phyloP scores from a whole-genome alignment of 371 early-diverging fungal genomes.

The Syncephalis plumigaleata region DNA sequence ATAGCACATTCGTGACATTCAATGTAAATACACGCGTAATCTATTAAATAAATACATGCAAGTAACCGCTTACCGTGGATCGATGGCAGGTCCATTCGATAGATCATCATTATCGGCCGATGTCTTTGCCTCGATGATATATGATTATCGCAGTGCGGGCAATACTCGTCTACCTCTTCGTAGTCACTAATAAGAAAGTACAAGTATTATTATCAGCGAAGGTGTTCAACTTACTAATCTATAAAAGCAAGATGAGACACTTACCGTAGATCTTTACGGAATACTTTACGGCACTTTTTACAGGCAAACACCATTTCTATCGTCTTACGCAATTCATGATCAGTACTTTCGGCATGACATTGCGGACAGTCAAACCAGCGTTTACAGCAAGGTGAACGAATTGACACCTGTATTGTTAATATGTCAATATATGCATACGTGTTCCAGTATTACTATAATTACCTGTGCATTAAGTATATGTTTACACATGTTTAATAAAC shows the following conservation, averaged over 20 bases:
- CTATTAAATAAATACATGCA: too few relatives aligned
- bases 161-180: slow-evolving; percentile 91
- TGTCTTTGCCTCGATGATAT: slow-evolving; percentile 80
- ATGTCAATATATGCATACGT: background rate
- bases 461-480: slow-evolving; percentile 95
- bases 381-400: slow-evolving; percentile 87
- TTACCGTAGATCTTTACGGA: slow-evolving; percentile 79
- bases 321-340: slow-evolving; percentile 65
- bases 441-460: slow-evolving; percentile 2
- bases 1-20: too few relatives aligned
- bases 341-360: slow-evolving; percentile 73
- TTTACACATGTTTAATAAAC: slow-evolving; percentile 53
- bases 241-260: slow-evolving; percentile 4
- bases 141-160: slow-evolving; percentile 97
- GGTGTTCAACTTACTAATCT: background rate
- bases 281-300: slow-evolving; percentile 94
- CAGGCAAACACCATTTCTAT: slow-evolving; percentile 92
- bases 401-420: slow-evolving; percentile 53
- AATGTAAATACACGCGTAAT: too few relatives aligned
- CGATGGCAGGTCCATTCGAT: too few relatives aligned
- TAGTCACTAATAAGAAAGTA: slow-evolving; percentile 33
- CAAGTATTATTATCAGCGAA: background rate
- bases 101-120: slow-evolving; percentile 52
- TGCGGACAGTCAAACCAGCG: slow-evolving; percentile 95
- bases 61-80: too few relatives aligned